Base-by-base conservation (phyloP, 176 grass and related monocot genomes). In the Juncus effusus region DNA sequence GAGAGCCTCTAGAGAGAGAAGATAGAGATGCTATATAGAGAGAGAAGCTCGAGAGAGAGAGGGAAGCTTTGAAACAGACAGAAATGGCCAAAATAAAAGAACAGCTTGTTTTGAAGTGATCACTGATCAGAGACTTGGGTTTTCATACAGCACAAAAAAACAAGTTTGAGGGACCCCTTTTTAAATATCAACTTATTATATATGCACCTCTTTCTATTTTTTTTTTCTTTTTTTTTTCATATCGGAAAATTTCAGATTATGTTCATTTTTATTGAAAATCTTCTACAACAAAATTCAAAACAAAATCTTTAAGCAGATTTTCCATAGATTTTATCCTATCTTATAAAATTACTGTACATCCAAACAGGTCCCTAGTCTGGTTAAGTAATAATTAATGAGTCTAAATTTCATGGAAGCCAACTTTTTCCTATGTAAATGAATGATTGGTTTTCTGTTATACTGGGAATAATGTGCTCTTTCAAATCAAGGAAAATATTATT, bases 121-220 rank as follows among this genome's bases (percentile, higher is more conserved):
- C 73, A 75, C 71, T 65, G 62, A 63, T 75, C 73, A 87, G 71
- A 47, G 60, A 63, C 73, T 77, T 75, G 68, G 63, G 72, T 59
- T 79, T 70, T 72, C 74, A 81, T 76, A 76, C 59, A 75, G 76
- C 79, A 81, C 56, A 72, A 78, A 72, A 45, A 56, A 56, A 36
- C 40, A 67, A 77, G 51, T 1, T 11, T 59, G 80, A 62, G 66
- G 78, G 3, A 28, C 93, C 88, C 67, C 67, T 6, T 59, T 40
- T 55, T 55, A 42, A 49, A 73, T 62, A 16, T 77, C 40, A 61
- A 83, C 70, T 73, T 72, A 74, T 56, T 68, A 10, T 69, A 19
- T 28, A 28, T 28, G 19, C 19, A 28, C 19, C 19, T 28, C 19
- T 28, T 28, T 28, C 19, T 28, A 28, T 1, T 28, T 28, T 28